Conservation (phyloP, 495 filamentous ascomycete species). For the Clavariopsis aquatica region DNA sequence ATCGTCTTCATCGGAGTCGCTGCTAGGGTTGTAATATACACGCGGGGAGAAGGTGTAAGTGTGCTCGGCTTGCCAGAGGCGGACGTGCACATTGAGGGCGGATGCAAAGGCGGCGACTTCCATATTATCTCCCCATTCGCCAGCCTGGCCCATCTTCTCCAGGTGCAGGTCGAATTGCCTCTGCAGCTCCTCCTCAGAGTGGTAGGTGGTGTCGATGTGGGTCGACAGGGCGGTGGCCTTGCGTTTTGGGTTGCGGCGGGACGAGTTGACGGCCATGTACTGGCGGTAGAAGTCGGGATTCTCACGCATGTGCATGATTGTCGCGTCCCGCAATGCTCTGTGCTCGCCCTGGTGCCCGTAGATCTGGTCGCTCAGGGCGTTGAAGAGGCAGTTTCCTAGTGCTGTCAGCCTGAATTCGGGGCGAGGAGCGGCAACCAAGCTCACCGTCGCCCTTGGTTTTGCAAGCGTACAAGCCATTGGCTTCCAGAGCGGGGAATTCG, state of each 20-base stretch:
- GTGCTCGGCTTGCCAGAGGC: conserved; percentile 59
- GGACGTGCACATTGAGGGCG: conserved; percentile 63
- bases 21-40: conserved; percentile 3
- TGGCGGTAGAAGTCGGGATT: conserved; percentile 65
- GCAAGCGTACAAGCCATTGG: conserved; percentile 53
- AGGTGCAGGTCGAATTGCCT: conserved; percentile 64
- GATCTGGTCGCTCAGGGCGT: conserved; percentile 74
- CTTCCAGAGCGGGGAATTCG: conserved; percentile 58
- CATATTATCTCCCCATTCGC: conserved; percentile 71
- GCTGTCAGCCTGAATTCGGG: not conserved
- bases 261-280: conserved; percentile 61
- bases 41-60: conserved; percentile 46
- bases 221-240: conserved; percentile 54
- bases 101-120: conserved; percentile 69
- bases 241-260: conserved; percentile 64
- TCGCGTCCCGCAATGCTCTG: conserved; percentile 58
- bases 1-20: conserved; percentile 40
- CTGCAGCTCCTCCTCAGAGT: conserved; percentile 61
- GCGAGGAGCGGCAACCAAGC: conserved; percentile 19
- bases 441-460: conserved; percentile 56
- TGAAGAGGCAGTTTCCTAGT: conserved; percentile 74
- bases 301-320: conserved; percentile 64
- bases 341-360: conserved; percentile 64
- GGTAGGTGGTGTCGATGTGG: conserved; percentile 39
- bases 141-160: conserved; percentile 59